Evolutionary conservation across 441 rosid species (phyloP), one percentile per base, ranked within the genome.

Genomic region (Caryocar brasiliense): DNA sequence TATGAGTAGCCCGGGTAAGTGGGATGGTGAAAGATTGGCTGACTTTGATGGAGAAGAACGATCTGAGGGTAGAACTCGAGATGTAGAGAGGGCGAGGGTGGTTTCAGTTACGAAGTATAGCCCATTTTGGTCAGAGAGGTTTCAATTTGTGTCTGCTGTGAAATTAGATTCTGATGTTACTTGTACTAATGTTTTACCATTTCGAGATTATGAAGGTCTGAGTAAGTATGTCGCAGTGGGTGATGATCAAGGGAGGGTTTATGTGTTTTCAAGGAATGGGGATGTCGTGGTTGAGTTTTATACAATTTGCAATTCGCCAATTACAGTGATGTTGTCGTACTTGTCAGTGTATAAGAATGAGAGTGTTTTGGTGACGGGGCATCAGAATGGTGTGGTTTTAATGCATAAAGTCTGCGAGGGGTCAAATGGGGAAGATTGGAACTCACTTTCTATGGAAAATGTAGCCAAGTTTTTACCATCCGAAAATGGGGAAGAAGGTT

Each of bases 221-320:
- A 78, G 86, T 54, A 92, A 83, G 79, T 88, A 92, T 64, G 76
- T 88, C 23, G 90, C 95, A 3, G 72, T 92, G 52, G 99, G 99
- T 4, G 95, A 92, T 61, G 80, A 78, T 38, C 74, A 47, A 51
- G 99, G 99, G 40, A 73, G 75, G 56, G 76, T 88, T 53, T 81
- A 73, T 64, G 82, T 86, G 70, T 62, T 92, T 50, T 58, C 70
- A 56, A 77, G 88, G 55, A 88, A 75, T 45, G 97, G 97, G 43
- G 95, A 92, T 67, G 82, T 83, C 65, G 66, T 72, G 62, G 64
- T 76, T 35, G 90, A 88, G 67, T 82, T 76, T 24, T 36, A 75
- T 40, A 80, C 95, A 4, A 26, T 37, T 1, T 62, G 50, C 53
- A 76, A 73, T 29, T 82, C 87, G 0, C 90, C 95, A 0, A 58